Base-by-base conservation (phyloP, 2,329 filamentous ascomycete species). In the Trichoderma koningii region DNA sequence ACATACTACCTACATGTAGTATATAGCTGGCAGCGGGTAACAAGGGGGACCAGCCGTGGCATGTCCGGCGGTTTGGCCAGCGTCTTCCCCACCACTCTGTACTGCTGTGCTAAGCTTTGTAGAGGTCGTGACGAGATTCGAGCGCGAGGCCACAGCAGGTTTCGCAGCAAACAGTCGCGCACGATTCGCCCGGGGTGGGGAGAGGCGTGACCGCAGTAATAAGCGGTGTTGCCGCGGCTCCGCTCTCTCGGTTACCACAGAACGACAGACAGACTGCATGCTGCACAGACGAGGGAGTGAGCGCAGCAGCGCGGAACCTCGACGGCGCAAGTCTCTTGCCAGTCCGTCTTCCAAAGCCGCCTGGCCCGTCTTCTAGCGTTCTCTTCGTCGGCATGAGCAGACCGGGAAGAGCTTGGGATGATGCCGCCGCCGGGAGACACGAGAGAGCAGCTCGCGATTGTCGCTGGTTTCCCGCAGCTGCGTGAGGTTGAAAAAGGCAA, bases 201-300 rank as follows among this genome's bases (percentile, higher is more conserved):
- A 62, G n/a, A 57, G 68, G 69, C 57, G 69, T 70, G 68, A 51
- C 68, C 68, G 69, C 69, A 70, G 69, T 55, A 68, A 38, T 9
- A 38, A 69, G 66, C 65, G 62, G 68, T 66, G 68, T 68, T 70
- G 69, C 69, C 69, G 68, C 69, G 67, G 64, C 64, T 66, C 66
- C 64, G 63, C 56, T 53, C 41, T 45, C 52, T 65, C 57, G 62
- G 63, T n/a, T 60, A 63, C 48, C 50, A 63, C 59, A 34, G 38
- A 52, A 63, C 48, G 41, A 63, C 59, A 30, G 34, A 28, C 50
- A 21, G 19, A 51, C 34, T 30, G 52, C 34, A 23, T 61, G 57
- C 21, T 62, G 19, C 41, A 34, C 23, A 62, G 59, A 62, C 48
- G 30, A 53, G 59, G 59, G 30, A 53, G 59, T 44, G 59, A 62